phyloP scores from a whole-genome alignment of 768 basidiomycete genomes.

The Phaeotremella fagi region DNA sequence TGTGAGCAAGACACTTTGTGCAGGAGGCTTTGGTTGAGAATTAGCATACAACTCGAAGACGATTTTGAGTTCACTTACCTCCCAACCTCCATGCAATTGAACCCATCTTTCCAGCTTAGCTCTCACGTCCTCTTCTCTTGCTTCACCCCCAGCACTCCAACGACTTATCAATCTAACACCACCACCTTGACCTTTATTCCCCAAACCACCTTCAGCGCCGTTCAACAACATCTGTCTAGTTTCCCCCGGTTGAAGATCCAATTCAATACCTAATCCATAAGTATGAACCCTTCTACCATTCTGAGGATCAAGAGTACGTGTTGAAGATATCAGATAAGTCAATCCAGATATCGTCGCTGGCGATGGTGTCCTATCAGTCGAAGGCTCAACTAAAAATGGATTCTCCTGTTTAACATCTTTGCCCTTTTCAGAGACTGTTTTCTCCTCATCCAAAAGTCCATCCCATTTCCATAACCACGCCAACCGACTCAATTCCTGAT shows the following conservation, averaged over 20 bases:
- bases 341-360: conserved; percentile 8
- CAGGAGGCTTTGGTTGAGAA: background rate
- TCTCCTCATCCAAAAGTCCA: conserved; percentile 23
- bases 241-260: conserved; percentile 39
- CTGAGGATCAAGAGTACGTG: conserved; percentile 36
- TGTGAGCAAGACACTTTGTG: conserved; percentile 23
- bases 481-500: conserved; percentile 35
- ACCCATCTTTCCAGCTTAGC: conserved; percentile 41
- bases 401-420: conserved; percentile 33
- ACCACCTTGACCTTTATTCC: conserved; percentile 42
- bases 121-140: conserved; percentile 31
- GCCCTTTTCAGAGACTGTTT: conserved; percentile 11
- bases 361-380: background rate
- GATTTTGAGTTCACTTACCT: conserved; percentile 18
- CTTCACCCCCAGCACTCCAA: conserved; percentile 42
- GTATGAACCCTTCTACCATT: conserved; percentile 36
- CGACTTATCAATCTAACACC: conserved; percentile 42
- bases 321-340: conserved; percentile 39
- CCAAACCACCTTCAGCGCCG: conserved; percentile 36
- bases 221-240: conserved; percentile 38
- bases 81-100: conserved; percentile 36
- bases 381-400: conserved; percentile 31
- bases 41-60: background rate
- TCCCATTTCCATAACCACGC: conserved; percentile 48
- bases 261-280: conserved; percentile 43